Evolutionary conservation across 1,284 basidiomycete species (phyloP), one percentile per base, ranked within the genome.

Genomic region (Tylopilus orsonianus): DNA sequence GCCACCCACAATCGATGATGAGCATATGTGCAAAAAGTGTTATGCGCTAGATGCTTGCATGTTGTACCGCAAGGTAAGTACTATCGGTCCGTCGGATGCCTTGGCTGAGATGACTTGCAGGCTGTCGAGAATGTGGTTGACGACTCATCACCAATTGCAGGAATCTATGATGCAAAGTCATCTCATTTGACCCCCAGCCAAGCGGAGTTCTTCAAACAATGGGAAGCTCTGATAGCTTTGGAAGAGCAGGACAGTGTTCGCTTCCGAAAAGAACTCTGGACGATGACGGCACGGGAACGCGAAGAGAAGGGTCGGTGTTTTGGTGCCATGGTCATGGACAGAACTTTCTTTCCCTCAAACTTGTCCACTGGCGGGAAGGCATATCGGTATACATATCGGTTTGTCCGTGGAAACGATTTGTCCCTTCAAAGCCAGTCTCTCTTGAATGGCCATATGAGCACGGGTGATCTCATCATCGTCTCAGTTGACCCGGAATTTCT

Each of bases 261-360:
- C 13, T 90, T 92, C 68, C 83, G 86, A 56, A 90, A 90, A 54
- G 95, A 99, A 62, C 75, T 99, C 8, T 99, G 96, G 96, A 96
- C 91, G 0, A 83, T 97, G 79, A 79, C 81, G 6, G 91, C 93
- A 0, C 71, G 69, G 3, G 85, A 92, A 56, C 80, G 97, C 38
- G 90, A 95, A 65, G 76, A 73, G 46, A 79, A 77, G 40, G 94
- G 94, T 1, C 75, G 91, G 52, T 93, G 92, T 59, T 90, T 96
- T 59, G 75, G 79, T 41, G 72, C 79, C 48, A 94, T 97, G 93
- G 65, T 82, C 29, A 69, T 96, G 23, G 80, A 83, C 53, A 37
- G 51, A 6, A 55, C 68, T 0, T 74, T 60, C 44, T 65, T 61
- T 38, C 49, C 55, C 48, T 49, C 38, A 40, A 34, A 34, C 9